Evolutionary conservation across 2,329 filamentous ascomycete species (phyloP), one percentile per base, ranked within the genome.

Genomic region (Epichloe uncinata): DNA sequence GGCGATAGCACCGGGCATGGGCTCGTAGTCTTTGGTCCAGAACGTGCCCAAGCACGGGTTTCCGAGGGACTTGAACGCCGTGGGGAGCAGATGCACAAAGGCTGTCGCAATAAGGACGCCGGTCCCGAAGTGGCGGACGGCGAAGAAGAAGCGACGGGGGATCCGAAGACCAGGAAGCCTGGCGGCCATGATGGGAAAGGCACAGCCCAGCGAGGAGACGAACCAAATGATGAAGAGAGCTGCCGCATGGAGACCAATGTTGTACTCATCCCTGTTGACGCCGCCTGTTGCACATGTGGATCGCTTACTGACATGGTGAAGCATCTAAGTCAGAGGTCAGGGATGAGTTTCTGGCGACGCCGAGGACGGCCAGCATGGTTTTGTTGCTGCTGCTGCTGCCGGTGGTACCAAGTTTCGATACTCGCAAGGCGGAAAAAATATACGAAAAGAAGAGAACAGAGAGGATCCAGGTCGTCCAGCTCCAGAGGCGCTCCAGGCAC

Each of bases 1-100:
- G 45, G 87, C 82, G 51, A 94, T 81, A 47, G 89, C 76, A 4
- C 88, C 87, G 1, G 87, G 81, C 69, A 93, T 85, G 20, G 87
- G 84, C 48, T 75, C 78, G 66, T 91, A 95, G 30, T 78, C 76
- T 42, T 81, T 59, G 59, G 78, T 89, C 80, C 87, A 94, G 61
- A 89, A 85, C 49, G 73, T 69, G 12, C 84, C 82, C 1, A 95
- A 77, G 60, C 82, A 85, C 11, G 78, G 79, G 56, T 84, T 71
- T 40, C 73, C 79, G 11, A 84, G 70, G 7, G 78, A 80, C 48
- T 70, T 61, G 55, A 85, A 85, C 5, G 82, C 81, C 2, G 78
- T 84, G 42, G 79, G 81, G 8, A 84, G 74, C 34, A 84, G 70
- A 68, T 90, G 85, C 33, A 90, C 85, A 59, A 93, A 91, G 48